A percentile compares a stretch with the other conserved stretches of the same genome.
These are phyloP conservation scores for Chenopodium suecicum DNA, from an alignment of 148 eudicot genomes.

Conservation along the genomic window DNA sequence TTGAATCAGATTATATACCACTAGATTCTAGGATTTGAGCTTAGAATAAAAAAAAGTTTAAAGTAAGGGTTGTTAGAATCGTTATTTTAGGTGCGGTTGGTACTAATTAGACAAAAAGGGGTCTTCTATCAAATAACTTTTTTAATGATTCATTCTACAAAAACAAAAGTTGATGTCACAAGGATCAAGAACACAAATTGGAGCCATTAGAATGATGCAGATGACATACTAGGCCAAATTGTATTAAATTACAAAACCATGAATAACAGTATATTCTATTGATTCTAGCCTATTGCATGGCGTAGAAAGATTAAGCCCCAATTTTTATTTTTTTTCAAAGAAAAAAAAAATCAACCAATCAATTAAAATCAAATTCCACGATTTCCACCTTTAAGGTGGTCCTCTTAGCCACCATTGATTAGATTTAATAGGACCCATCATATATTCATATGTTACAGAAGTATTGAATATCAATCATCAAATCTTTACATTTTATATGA, in stretches of 20 bases:
- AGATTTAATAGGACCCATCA: conserved; percentile 24
- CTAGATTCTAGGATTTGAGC: no score
- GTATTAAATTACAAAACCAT: background rate
- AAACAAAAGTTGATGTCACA: background rate
- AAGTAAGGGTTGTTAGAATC: no score
- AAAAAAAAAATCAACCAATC: conserved; percentile 15
- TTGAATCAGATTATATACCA: no score
- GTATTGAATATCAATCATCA: background rate
- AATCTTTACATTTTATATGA: background rate
- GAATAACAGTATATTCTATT: background rate
- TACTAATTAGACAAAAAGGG: background rate
- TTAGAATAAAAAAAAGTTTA: no score
- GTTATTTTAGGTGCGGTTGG: background rate
- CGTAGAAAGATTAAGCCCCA: background rate
- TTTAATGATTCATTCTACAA: background rate
- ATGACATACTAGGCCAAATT: background rate
- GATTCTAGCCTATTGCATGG: background rate
- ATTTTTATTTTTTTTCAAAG: background rate
- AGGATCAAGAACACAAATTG: background rate
- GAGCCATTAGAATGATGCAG: background rate
- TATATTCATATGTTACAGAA: background rate
- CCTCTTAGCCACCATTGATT: conserved; percentile 1
- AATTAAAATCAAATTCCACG: background rate
- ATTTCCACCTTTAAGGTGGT: conserved; percentile 15
- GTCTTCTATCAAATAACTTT: background rate